phyloP scores from a whole-genome alignment of 176 grass and related monocot species.

The Areca catechu region DNA sequence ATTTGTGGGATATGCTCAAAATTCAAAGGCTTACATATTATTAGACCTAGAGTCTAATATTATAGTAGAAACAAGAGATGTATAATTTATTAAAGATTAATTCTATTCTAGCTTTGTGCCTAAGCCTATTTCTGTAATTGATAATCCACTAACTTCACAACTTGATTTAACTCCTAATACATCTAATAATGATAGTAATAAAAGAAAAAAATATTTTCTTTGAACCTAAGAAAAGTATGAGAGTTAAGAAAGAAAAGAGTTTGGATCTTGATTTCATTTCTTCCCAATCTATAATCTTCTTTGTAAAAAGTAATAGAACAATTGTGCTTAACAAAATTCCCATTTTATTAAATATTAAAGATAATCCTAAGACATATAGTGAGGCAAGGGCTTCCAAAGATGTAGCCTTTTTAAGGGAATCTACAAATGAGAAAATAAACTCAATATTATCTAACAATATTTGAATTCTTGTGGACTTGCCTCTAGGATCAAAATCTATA shows the following conservation, averaged over 20 bases:
- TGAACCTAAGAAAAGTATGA: neutral
- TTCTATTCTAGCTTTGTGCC: no score
- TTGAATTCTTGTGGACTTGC: neutral
- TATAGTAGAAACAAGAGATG: no score
- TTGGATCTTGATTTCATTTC: no score
- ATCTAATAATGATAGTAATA: no score
- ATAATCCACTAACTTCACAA: neutral
- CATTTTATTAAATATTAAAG: neutral
- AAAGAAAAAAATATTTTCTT: neutral
- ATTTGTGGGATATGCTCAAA: neutral
- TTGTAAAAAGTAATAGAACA: neutral
- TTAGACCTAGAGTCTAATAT: no score
- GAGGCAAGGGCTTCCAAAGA: neutral
- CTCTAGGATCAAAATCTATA: neutral
- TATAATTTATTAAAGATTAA: neutral
- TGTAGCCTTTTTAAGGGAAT: neutral
- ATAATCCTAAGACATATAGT: neutral
- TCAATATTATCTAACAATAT: neutral
- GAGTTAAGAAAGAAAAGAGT: neutral
- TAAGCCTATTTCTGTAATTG: no score
- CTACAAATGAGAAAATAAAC: neutral
- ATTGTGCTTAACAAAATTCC: neutral
- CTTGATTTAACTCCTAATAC: no score
- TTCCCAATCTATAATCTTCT: neutral
- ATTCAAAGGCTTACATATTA: no score